phyloP scores from a whole-genome alignment of 805 yeast species.

The Nakazawaea anatomiae region DNA sequence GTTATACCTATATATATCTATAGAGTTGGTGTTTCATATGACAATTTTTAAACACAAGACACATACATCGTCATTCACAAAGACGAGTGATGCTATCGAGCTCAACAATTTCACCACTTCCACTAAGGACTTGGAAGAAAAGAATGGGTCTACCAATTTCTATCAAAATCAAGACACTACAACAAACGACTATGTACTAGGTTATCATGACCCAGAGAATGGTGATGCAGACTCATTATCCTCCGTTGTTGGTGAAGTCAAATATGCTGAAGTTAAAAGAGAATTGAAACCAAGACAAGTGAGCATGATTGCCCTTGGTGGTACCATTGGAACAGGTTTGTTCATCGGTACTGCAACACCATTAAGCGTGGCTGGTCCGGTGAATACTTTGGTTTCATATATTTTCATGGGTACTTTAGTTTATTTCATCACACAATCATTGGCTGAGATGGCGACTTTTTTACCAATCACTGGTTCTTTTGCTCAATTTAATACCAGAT shows the following conservation, averaged over 20 bases:
- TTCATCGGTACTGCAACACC: constrained; percentile 61
- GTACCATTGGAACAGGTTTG: constrained; percentile 75
- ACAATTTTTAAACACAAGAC: not conserved
- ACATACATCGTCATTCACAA: not conserved
- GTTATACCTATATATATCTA: no score
- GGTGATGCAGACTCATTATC: not conserved
- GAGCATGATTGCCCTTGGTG: constrained; percentile 74
- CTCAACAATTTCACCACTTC: not conserved
- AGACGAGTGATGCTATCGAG: not conserved
- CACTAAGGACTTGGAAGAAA: not conserved
- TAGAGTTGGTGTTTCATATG: not conserved
- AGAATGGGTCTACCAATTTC: not conserved
- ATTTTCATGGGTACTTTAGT: constrained; percentile 62
- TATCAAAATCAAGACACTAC: not conserved
- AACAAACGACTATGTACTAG: no score
- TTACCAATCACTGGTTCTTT: constrained; percentile 67
- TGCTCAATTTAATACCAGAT: constrained; percentile 63
- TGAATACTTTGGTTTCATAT: constrained; percentile 57
- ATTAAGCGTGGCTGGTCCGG: constrained; percentile 60
- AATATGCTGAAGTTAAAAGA: constrained; percentile 45
- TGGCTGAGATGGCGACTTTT: constrained; percentile 78
- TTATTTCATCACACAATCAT: constrained; percentile 59
- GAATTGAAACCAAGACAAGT: constrained; percentile 61
- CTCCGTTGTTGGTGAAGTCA: constrained; percentile 14
- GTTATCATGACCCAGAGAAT: not conserved